A percentile compares a stretch with the other conserved stretches of the same genome.
Conservation (phyloP, 768 basidiomycete species). For the Ramaria sp. region DNA sequence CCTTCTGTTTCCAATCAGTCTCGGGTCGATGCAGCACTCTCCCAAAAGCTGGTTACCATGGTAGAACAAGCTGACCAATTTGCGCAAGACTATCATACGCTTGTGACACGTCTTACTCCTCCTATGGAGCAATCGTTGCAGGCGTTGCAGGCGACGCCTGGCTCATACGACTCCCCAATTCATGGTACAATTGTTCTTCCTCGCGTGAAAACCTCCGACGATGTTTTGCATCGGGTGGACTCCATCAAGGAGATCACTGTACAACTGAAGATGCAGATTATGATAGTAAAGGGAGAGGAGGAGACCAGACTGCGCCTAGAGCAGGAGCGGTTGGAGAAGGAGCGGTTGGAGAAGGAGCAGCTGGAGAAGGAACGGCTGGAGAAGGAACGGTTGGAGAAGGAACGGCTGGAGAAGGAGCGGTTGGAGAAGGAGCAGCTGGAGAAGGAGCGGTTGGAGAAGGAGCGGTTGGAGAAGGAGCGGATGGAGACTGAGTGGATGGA, state of each 20-base stretch:
- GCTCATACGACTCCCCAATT: constrained; percentile 31
- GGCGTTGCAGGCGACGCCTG: constrained; percentile 41
- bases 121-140: constrained; percentile 44
- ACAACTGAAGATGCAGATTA: constrained; percentile 7
- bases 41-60: constrained; percentile 27
- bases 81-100: constrained; percentile 23
- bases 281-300: constrained; percentile 11
- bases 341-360: constrained; percentile 18
- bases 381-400: too few relatives aligned
- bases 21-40: constrained; percentile 16
- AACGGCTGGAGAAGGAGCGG: too few relatives aligned
- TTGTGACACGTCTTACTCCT: constrained; percentile 38
- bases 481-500: too few relatives aligned
- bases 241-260: neutral
- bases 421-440: too few relatives aligned
- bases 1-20: constrained; percentile 21
- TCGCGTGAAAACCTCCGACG: constrained; percentile 40
- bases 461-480: too few relatives aligned
- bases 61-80: constrained; percentile 26
- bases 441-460: too few relatives aligned
- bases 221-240: constrained; percentile 33
- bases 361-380: constrained; percentile 8
- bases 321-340: constrained; percentile 17
- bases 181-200: constrained; percentile 38
- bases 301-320: constrained; percentile 11